Percentiles rank a stretch among this genome's conserved stretches.
phyloP scores from a whole-genome alignment of 345 rosid species.

The Rhodamnia argentea region DNA sequence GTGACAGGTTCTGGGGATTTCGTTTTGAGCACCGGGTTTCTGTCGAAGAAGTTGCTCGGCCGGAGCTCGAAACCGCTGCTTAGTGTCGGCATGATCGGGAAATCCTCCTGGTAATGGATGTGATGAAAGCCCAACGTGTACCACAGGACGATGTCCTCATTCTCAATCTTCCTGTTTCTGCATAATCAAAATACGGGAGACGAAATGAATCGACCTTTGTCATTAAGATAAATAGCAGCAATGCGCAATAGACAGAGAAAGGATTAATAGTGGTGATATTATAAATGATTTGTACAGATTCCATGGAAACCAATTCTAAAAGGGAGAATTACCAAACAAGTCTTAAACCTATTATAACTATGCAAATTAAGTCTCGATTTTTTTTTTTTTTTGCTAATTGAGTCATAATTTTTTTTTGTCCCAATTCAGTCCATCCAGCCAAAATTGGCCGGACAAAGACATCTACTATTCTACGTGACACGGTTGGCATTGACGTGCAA shows the following conservation, averaged over 20 bases:
- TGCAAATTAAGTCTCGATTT: too few relatives aligned
- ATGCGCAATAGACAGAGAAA: not conserved
- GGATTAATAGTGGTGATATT: not conserved
- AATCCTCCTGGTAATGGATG: conserved; percentile 71
- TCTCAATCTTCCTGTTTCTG: conserved; percentile 49
- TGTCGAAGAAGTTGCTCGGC: conserved; percentile 58
- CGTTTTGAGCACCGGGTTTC: conserved; percentile 44
- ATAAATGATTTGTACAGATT: not conserved
- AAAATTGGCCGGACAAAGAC: too few relatives aligned
- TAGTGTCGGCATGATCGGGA: conserved; percentile 64
- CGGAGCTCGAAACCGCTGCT: conserved; percentile 48
- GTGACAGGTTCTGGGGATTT: conserved; percentile 9
- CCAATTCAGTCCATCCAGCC: too few relatives aligned
- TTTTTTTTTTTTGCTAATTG: too few relatives aligned
- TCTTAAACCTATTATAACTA: too few relatives aligned
- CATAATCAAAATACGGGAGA: not conserved
- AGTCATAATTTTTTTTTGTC: too few relatives aligned
- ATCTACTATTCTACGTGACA: too few relatives aligned
- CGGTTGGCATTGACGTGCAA: accelerated
- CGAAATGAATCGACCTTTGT: not conserved
- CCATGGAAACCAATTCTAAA: not conserved
- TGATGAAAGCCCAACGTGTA: conserved; percentile 68
- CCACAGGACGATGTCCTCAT: conserved; percentile 56
- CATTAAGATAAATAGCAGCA: not conserved
- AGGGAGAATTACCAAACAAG: too few relatives aligned